Percentiles rank a stretch among this genome's conserved stretches.
Conservation (phyloP, 495 filamentous ascomycete genomes). For the Penicillium paxilli region DNA sequence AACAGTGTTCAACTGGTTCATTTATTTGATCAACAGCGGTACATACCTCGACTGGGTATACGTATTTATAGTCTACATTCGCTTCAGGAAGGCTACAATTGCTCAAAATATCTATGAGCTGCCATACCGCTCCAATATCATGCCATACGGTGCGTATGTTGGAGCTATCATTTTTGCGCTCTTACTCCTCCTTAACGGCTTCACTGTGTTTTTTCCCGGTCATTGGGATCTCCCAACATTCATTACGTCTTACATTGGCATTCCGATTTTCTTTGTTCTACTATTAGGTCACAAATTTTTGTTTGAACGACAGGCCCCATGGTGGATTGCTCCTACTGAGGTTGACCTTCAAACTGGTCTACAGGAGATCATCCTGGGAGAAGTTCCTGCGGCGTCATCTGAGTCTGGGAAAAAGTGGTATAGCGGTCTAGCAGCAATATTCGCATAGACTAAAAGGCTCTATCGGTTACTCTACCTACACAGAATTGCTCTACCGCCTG, state of each 20-base stretch:
- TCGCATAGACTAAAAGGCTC: too few species aligned
- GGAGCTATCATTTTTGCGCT: constrained; percentile 13
- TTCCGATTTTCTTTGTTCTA: constrained; percentile 50
- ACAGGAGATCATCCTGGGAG: too few species aligned
- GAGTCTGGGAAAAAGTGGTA: too few species aligned
- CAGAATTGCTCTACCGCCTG: too few species aligned
- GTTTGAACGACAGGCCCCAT: neutral
- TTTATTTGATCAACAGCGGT: neutral
- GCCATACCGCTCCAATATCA: neutral
- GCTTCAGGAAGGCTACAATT: neutral
- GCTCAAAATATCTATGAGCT: neutral
- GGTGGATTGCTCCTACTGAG: neutral
- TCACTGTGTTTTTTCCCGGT: constrained; percentile 54
- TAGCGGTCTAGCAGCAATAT: too few species aligned
- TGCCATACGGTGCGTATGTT: neutral
- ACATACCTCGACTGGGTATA: neutral
- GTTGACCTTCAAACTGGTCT: neutral
- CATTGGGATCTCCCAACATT: constrained; percentile 44
- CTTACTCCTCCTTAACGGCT: constrained; percentile 56
- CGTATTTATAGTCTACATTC: neutral
- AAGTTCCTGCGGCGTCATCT: too few species aligned
- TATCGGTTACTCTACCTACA: too few species aligned
- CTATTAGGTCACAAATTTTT: constrained; percentile 43
- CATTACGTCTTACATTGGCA: constrained; percentile 56
- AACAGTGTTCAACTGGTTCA: neutral